Conservation (phyloP, 2,329 filamentous ascomycete genomes). For the Cytospora paraplurivora region DNA sequence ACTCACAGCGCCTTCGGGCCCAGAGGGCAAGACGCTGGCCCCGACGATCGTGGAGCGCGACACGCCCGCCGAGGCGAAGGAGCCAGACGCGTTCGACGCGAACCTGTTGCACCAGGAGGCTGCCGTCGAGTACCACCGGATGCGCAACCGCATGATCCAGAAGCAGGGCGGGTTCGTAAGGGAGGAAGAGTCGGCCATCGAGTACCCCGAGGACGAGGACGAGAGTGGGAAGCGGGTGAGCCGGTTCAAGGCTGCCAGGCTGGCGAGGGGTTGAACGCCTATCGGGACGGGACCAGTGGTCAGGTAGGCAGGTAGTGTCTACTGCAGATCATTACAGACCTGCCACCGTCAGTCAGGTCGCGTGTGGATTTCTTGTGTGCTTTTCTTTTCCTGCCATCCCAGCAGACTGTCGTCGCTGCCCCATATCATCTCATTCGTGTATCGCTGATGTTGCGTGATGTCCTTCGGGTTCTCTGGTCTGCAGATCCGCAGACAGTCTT, state of each 20-base stretch:
- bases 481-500: not conserved
- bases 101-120: constrained; percentile 75
- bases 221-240: constrained; percentile 66
- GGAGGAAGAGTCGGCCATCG: constrained; percentile 67
- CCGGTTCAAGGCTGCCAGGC: constrained; percentile 71
- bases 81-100: constrained; percentile 71
- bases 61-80: constrained; percentile 37
- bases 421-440: not conserved
- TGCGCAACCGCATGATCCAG: constrained; percentile 81
- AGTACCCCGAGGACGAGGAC: constrained; percentile 68
- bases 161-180: constrained; percentile 79
- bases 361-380: not conserved
- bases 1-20: constrained; percentile 48
- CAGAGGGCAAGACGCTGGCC: constrained; percentile 59
- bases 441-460: not conserved
- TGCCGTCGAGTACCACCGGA: constrained; percentile 77
- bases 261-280: constrained; percentile 51
- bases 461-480: not conserved
- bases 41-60: constrained; percentile 60
- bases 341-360: not conserved
- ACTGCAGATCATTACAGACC: not conserved
- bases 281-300: not conserved
- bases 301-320: not conserved
- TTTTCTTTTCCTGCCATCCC: not conserved
- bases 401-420: not conserved